A percentile compares a stretch with the other conserved stretches of the same genome.
Evolutionary conservation across 2,329 filamentous ascomycete species (phyloP).

Genomic region (Penicillium verrucosum): DNA sequence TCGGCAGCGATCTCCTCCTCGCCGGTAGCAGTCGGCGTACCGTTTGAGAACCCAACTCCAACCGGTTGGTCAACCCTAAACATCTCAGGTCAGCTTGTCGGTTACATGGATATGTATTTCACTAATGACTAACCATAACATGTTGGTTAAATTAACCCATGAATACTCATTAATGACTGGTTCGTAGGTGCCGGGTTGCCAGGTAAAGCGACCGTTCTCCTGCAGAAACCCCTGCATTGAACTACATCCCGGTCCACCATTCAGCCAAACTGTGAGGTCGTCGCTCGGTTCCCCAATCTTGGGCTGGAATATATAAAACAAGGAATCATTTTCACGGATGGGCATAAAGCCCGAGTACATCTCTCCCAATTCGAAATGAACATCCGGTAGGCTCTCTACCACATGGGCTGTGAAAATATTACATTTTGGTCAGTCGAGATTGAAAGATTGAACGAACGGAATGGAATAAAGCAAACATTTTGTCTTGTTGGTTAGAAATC

Average conservation of each 20-base stretch:
- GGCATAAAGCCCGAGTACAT: slow-evolving; percentile 52
- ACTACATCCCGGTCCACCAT: slow-evolving; percentile 55
- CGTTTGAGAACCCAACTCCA: slow-evolving; percentile 67
- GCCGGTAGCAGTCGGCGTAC: slow-evolving; percentile 62
- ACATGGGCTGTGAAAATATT: slow-evolving; percentile 50
- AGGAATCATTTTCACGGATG: slow-evolving; percentile 49
- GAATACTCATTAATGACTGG: slow-evolving; percentile 66
- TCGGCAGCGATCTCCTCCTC: slow-evolving; percentile 67
- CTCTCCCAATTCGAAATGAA: slow-evolving; percentile 63
- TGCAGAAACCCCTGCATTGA: slow-evolving; percentile 68
- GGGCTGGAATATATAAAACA: slow-evolving; percentile 52
- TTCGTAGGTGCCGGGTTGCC: slow-evolving; percentile 66
- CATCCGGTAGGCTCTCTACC: slow-evolving; percentile 65
- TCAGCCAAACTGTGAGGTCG: slow-evolving; percentile 45
- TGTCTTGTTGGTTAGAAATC: slow-evolving; percentile 27
- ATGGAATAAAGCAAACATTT: slow-evolving; percentile 19
- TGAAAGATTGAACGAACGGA: background rate
- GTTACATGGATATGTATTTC: background rate
- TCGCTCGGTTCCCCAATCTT: slow-evolving; percentile 44
- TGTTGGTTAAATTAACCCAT: slow-evolving; percentile 72
- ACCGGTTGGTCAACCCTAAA: slow-evolving; percentile 42
- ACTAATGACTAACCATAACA: slow-evolving; percentile 62
- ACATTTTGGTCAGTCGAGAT: background rate
- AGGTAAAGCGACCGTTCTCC: slow-evolving; percentile 71
- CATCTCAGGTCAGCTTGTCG: background rate